These are phyloP conservation scores for Penicillium odoratum DNA, from an alignment of 495 filamentous ascomycete genomes.

Conservation along the genomic window DNA sequence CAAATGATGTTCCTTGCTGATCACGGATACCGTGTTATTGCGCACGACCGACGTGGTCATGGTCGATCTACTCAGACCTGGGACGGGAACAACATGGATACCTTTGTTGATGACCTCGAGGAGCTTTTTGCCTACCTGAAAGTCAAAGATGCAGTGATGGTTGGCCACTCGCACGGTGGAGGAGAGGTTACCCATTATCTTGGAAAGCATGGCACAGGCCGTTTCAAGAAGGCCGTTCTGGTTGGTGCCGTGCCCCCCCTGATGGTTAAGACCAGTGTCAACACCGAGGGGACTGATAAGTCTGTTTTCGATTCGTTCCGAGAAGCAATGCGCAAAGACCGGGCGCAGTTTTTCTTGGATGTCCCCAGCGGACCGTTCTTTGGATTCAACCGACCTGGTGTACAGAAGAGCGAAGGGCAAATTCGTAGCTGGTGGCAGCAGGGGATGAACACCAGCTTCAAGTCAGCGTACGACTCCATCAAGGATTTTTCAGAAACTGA, in stretches of 20 bases:
- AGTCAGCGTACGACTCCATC: constrained; percentile 39
- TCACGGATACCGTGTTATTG: constrained; percentile 40
- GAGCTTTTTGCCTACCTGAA: constrained; percentile 37
- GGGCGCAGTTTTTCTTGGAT: constrained; percentile 41
- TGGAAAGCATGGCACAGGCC: constrained; percentile 33
- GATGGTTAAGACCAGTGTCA: constrained; percentile 32
- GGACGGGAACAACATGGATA: constrained; percentile 40
- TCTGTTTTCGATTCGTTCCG: constrained; percentile 41
- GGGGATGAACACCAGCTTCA: constrained; percentile 42
- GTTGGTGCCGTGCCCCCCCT: constrained; percentile 38
- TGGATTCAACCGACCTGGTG: constrained; percentile 39
- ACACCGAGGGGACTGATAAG: constrained; percentile 33
- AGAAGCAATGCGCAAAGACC: constrained; percentile 32
- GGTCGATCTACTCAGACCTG: constrained; percentile 44
- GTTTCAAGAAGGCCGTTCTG: constrained; percentile 39
- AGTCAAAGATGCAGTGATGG: constrained; percentile 33
- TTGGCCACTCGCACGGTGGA: constrained; percentile 45
- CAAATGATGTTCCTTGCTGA: constrained; percentile 42
- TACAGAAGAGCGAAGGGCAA: constrained; percentile 33
- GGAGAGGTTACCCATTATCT: constrained; percentile 40
- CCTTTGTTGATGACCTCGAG: constrained; percentile 37
- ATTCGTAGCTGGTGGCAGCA: constrained; percentile 44
- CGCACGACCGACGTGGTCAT: constrained; percentile 46
- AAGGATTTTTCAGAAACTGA: constrained; percentile 42
- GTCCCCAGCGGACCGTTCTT: constrained; percentile 46